Conservation (phyloP, 768 basidiomycete species). For the Lactarius vividus region DNA sequence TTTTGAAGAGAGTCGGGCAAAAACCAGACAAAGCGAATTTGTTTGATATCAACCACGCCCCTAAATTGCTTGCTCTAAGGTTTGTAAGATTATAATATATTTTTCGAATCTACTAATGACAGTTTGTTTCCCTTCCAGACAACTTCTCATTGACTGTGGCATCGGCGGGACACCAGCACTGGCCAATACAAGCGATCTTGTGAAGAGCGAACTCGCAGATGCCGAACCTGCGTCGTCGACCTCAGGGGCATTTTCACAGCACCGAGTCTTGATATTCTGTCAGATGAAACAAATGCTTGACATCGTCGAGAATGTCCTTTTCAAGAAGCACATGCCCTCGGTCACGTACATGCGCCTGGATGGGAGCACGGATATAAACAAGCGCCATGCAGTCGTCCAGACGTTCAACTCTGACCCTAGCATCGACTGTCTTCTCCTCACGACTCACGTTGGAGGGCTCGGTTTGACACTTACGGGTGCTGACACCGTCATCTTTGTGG, state of each 20-base stretch:
- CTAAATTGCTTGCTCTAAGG: slow-evolving; percentile 90
- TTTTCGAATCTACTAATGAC: slow-evolving; percentile 1
- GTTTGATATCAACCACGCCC: slow-evolving; percentile 85
- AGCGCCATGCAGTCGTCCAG: slow-evolving; percentile 95
- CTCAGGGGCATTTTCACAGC: slow-evolving; percentile 73
- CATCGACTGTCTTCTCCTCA: slow-evolving; percentile 93
- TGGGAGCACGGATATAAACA: slow-evolving; percentile 86
- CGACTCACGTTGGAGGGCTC: slow-evolving; percentile 95
- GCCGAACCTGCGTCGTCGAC: slow-evolving; percentile 45
- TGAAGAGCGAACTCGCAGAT: slow-evolving; percentile 68
- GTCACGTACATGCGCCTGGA: slow-evolving; percentile 99
- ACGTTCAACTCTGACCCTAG: slow-evolving; percentile 98
- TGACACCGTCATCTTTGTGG: slow-evolving; percentile 98
- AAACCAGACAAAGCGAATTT: slow-evolving; percentile 45
- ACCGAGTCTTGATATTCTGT: slow-evolving; percentile 98
- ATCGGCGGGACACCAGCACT: slow-evolving; percentile 58
- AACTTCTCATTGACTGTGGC: slow-evolving; percentile 92
- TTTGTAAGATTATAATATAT: slow-evolving; percentile 38
- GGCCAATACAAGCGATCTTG: slow-evolving; percentile 45
- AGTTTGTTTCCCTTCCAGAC: slow-evolving; percentile 46
- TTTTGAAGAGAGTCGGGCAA: slow-evolving; percentile 54
- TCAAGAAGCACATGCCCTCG: slow-evolving; percentile 88
- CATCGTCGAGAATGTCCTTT: slow-evolving; percentile 91
- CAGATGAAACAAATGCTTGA: slow-evolving; percentile 99
- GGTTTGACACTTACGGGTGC: slow-evolving; percentile 96